These are phyloP conservation scores for Kluyveromyces marxianus DNA, from an alignment of 1,139 yeast species.

Conservation along the genomic window DNA sequence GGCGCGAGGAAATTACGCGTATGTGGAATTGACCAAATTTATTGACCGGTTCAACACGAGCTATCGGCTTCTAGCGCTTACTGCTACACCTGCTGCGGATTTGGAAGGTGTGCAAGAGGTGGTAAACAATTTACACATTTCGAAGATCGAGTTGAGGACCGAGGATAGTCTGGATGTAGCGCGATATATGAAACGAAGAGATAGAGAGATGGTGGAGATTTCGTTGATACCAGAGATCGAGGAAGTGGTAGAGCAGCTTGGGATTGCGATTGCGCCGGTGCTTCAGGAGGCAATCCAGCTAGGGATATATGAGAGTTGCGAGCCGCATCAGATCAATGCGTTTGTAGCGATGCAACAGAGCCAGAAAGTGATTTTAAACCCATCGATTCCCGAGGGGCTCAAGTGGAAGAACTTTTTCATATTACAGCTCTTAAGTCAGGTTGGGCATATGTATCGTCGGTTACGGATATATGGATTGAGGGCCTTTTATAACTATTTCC, in stretches of 20 bases:
- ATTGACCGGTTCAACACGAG: constrained; percentile 56
- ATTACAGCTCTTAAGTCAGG: constrained; percentile 55
- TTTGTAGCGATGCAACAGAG: constrained; percentile 69
- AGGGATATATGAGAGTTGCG: constrained; percentile 53
- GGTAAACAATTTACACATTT: constrained; percentile 61
- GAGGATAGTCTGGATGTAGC: constrained; percentile 78
- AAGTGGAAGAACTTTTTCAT: constrained; percentile 64
- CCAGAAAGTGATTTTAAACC: constrained; percentile 46
- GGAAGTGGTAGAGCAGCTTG: constrained; percentile 44
- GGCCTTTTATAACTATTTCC: constrained; percentile 63
- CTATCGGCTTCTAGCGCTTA: constrained; percentile 72
- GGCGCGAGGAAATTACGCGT: constrained; percentile 84
- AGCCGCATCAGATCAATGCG: constrained; percentile 61
- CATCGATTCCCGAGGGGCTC: constrained; percentile 51
- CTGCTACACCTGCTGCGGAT: constrained; percentile 93
- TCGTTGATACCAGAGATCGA: constrained; percentile 46
- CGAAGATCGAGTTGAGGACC: constrained; percentile 77
- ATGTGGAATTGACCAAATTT: constrained; percentile 69
- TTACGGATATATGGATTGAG: constrained; percentile 75
- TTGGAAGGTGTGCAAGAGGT: constrained; percentile 85
- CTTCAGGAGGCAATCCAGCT: constrained; percentile 56
- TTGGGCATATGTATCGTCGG: constrained; percentile 66
- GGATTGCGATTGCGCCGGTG: constrained; percentile 57
- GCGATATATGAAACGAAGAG: constrained; percentile 68
- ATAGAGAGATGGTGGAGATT: constrained; percentile 52